Evolutionary conservation across 2,329 filamentous ascomycete genomes (phyloP), one percentile per base, ranked within the genome.

Genomic region (Calcarisporium arbuscula): DNA sequence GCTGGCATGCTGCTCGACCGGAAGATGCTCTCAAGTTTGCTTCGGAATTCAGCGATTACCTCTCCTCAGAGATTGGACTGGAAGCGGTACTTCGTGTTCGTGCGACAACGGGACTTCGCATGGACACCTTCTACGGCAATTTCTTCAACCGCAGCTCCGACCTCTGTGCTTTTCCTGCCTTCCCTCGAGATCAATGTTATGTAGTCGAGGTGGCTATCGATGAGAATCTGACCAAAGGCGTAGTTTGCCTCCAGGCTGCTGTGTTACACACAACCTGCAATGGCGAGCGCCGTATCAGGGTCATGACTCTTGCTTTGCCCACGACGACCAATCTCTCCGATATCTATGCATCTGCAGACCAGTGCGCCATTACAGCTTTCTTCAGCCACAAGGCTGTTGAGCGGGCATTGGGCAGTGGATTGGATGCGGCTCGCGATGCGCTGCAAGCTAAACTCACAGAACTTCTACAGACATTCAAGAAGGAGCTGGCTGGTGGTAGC

Each of bases 111-210:
- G 92, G 92, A 34, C 67, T 98, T 39, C 80, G 92, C 35, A 96
- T 96, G 85, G 95, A 82, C 65, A 89, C 90, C 3, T 98, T 98
- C 65, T 98, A 96, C 61, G 92, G 92, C 48, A 98, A 98, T 67
- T 98, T 98, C 65, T 98, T 98, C 73, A 98, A 96, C 68, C 78
- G 92, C 49, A 95, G 87, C 57, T 95, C 89, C 12, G 92, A 98
- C 64, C 77, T 98, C 20, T 96, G 92, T 58, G 92, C 92, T 10
- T 98, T 98, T 72, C 92, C 92, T 2, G 89, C 92, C 1, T 96
- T 98, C 70, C 92, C 92, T 20, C 82, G 92, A 55, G 92, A 98
- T 53, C 92, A 98, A 60, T 88, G 85, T 44, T 96, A 96, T 56
- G 92, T 96, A 28, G 90, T 98, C 15, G 92, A 98, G 61, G 94